These are phyloP conservation scores for Aspergillus saccharolyticus DNA, from an alignment of 495 filamentous ascomycete species.

Conservation along the genomic window DNA sequence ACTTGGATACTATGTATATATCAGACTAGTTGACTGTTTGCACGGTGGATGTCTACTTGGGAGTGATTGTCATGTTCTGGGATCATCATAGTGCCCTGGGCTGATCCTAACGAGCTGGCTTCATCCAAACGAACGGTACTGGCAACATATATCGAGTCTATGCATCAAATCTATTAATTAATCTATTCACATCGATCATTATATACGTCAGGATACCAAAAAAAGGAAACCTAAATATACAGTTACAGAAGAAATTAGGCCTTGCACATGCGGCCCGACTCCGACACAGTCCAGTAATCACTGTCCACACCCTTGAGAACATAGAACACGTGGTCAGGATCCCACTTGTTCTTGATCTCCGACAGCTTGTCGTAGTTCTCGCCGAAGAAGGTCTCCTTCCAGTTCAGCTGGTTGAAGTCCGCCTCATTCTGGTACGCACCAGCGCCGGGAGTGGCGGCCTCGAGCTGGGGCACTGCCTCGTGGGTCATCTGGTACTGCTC, in stretches of 20 bases:
- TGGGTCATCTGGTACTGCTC: constrained; percentile 40
- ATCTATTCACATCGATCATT: neutral
- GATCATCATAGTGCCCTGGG: no score
- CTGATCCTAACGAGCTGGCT: no score
- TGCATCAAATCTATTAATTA: no score
- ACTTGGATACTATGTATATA: no score
- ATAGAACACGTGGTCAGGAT: constrained; percentile 57
- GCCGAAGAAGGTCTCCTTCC: constrained; percentile 51
- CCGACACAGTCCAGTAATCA: constrained; percentile 36
- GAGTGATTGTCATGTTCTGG: no score
- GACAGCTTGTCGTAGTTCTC: constrained; percentile 36
- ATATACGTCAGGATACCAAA: neutral
- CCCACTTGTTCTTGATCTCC: constrained; percentile 42
- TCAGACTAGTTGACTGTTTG: no score
- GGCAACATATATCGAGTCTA: no score
- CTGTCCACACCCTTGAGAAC: constrained; percentile 57
- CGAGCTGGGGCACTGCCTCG: constrained; percentile 39
- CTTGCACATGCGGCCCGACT: constrained; percentile 28
- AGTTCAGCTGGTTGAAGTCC: constrained; percentile 49
- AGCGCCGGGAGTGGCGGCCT: constrained; percentile 34
- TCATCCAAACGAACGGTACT: no score
- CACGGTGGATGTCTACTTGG: no score
- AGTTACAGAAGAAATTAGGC: neutral
- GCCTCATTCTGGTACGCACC: constrained; percentile 42
- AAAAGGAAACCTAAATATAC: neutral